These are phyloP conservation scores for Claviceps maximensis DNA, from an alignment of 2,329 filamentous ascomycete species.

Conservation along the genomic window DNA sequence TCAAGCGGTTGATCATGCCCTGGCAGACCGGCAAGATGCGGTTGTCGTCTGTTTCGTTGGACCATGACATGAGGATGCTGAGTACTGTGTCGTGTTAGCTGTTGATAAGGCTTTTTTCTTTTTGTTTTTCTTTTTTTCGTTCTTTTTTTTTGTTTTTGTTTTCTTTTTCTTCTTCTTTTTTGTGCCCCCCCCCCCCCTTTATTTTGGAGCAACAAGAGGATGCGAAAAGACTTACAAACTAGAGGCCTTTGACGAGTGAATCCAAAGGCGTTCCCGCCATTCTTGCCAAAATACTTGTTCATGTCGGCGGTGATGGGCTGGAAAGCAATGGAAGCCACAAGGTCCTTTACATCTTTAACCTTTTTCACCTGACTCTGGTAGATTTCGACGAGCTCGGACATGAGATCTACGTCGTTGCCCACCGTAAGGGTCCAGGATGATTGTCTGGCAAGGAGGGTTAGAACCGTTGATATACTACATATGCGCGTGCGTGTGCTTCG, in stretches of 20 bases:
- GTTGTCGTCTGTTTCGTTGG: constrained; percentile 7
- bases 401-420: constrained; percentile 8
- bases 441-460: background rate
- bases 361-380: constrained; percentile 12
- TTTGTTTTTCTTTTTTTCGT: too few species aligned
- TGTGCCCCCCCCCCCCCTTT: too few species aligned
- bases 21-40: background rate
- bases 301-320: constrained; percentile 29
- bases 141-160: too few species aligned
- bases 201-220: background rate
- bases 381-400: constrained; percentile 12
- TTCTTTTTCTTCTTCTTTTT: too few species aligned
- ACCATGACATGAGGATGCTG: background rate
- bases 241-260: constrained; percentile 15
- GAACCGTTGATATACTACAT: too few species aligned
- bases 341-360: constrained; percentile 11
- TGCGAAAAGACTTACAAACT: background rate
- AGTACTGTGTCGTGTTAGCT: background rate
- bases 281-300: constrained; percentile 20
- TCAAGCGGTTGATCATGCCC: constrained; percentile 8
- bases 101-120: too few species aligned
- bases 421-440: constrained; percentile 11
- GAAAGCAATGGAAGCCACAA: constrained; percentile 15
- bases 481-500: too few species aligned
- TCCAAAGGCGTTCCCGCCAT: constrained; percentile 20